These are phyloP conservation scores for Artemisia annua DNA, from an alignment of 129 eudicot genomes.

Conservation along the genomic window DNA sequence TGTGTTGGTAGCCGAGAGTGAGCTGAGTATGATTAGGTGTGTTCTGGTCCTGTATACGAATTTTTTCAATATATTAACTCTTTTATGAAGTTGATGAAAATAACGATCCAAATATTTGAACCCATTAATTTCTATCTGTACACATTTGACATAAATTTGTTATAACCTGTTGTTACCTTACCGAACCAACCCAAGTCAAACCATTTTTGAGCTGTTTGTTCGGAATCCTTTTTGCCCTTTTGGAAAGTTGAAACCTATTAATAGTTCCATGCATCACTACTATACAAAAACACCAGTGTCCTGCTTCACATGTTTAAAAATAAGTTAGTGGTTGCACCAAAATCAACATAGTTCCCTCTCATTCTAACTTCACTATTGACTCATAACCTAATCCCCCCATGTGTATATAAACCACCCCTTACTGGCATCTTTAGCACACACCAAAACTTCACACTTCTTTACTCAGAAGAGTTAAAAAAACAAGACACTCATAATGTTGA, in stretches of 20 bases:
- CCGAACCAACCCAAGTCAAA: background rate
- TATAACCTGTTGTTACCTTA: no score
- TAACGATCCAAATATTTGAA: no score
- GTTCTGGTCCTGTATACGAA: no score
- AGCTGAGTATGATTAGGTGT: no score
- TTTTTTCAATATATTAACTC: no score
- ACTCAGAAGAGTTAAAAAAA: background rate
- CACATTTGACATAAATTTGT: no score
- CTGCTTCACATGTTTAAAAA: slow-evolving; percentile 19
- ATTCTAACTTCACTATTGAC: slow-evolving; percentile 45
- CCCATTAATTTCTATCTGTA: no score
- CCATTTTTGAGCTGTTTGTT: background rate
- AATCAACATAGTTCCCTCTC: slow-evolving; percentile 29
- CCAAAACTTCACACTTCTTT: slow-evolving; percentile 26
- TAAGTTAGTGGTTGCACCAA: slow-evolving; percentile 42
- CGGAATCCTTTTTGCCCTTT: background rate
- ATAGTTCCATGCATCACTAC: slow-evolving; percentile 23
- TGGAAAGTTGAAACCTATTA: background rate
- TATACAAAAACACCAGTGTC: slow-evolving; percentile 14
- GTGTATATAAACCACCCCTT: slow-evolving; percentile 33
- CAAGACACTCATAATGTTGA: slow-evolving; percentile 14
- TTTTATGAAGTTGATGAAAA: no score
- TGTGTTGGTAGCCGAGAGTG: no score
- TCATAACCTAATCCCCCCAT: slow-evolving; percentile 36
- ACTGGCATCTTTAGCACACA: slow-evolving; percentile 25